These are phyloP conservation scores for Phialophora expanda DNA, from an alignment of 2,329 filamentous ascomycete genomes.

Conservation along the genomic window DNA sequence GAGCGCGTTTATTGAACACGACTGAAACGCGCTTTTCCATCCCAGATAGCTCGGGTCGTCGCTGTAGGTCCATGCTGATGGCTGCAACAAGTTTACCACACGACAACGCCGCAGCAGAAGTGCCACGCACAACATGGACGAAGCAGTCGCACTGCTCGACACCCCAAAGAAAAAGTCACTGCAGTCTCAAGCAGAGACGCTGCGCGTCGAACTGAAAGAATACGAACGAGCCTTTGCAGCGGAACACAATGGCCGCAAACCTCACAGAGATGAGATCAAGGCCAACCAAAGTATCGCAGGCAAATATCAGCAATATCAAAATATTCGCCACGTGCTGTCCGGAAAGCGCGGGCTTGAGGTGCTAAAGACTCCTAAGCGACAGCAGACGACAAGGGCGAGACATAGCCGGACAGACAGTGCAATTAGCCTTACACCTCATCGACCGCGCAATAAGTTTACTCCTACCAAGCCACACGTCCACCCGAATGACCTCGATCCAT, in stretches of 20 bases:
- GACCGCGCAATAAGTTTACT: constrained; percentile 36
- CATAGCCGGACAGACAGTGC: constrained; percentile 33
- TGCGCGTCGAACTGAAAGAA: constrained; percentile 54
- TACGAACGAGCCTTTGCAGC: constrained; percentile 55
- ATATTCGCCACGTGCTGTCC: constrained; percentile 45
- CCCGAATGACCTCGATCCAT: constrained; percentile 51
- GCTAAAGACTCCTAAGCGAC: constrained; percentile 43
- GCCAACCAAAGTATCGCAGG: constrained; percentile 51
- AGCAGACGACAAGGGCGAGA: constrained; percentile 6
- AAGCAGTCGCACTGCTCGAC: constrained; percentile 29
- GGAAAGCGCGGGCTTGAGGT: constrained; percentile 40
- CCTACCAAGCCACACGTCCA: constrained; percentile 47
- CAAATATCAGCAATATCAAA: constrained; percentile 56
- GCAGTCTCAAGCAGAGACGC: constrained; percentile 41
- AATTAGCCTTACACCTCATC: constrained; percentile 31
- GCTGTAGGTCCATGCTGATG: neutral
- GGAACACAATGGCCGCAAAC: constrained; percentile 52
- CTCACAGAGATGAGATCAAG: constrained; percentile 56
- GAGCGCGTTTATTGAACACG: constrained; percentile 18
- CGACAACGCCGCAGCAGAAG: neutral
- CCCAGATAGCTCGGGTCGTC: neutral
- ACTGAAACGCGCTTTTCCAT: constrained; percentile 2
- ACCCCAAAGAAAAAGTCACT: constrained; percentile 34
- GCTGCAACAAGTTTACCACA: neutral
- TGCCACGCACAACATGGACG: constrained; percentile 19